These are phyloP conservation scores for Funneliformis caledonium DNA, from an alignment of 371 early-diverging fungal species.

Conservation along the genomic window DNA sequence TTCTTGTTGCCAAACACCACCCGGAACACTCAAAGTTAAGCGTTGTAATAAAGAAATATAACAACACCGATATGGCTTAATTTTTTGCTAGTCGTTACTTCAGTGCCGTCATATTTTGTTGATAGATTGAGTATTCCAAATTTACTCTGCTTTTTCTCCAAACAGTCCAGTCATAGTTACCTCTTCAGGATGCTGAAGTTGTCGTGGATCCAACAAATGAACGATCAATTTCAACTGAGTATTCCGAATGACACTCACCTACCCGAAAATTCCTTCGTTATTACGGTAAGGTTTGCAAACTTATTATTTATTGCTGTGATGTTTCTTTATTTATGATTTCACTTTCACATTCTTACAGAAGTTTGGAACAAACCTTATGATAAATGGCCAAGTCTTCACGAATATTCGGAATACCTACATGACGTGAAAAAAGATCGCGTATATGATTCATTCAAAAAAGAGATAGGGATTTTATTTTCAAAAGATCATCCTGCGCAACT, in stretches of 20 bases:
- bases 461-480: constrained; percentile 9
- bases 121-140: not conserved
- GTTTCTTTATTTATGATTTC: constrained; percentile 7
- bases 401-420: constrained; percentile 17
- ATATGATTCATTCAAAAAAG: constrained; percentile 16
- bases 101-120: not conserved
- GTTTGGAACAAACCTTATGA: constrained; percentile 19
- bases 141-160: not conserved
- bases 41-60: too few relatives aligned
- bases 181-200: not conserved
- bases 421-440: constrained; percentile 20
- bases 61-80: not conserved
- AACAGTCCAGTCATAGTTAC: not conserved
- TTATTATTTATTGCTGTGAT: constrained; percentile 14
- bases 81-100: not conserved
- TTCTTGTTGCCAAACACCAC: too few relatives aligned
- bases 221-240: not conserved
- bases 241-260: not conserved
- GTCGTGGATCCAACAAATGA: not conserved
- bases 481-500: not conserved
- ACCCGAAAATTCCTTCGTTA: not conserved
- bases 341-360: constrained; percentile 24
- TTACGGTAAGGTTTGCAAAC: constrained; percentile 7
- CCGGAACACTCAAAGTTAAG: too few relatives aligned
- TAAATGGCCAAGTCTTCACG: constrained; percentile 20